Base-by-base conservation (phyloP, 768 basidiomycete species). In the Panus rudis region DNA sequence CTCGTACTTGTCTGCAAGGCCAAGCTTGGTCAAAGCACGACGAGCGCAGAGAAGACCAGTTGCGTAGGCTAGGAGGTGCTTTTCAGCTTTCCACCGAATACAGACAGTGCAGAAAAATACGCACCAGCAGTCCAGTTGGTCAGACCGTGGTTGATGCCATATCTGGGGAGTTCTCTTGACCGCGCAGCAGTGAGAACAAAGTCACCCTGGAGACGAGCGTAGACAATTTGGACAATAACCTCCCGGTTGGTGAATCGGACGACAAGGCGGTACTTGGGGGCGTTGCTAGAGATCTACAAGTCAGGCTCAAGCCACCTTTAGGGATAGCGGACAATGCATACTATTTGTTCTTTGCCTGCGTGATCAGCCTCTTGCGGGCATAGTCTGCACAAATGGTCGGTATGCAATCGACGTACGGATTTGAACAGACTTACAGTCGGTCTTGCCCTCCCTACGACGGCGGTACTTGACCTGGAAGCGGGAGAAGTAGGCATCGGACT, bases 331-430 rank as follows among this genome's bases (percentile, higher is more conserved):
- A n/a, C 22, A 27, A 42, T 8, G 67, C 80, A 25, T 62, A 86
- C 84, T 96, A 98, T 76, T 98, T 98, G 82, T 97, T 98, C 79
- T 99, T 99, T 47, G 96, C 92, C 77, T 99, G 96, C 47, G 89
- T 81, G 52, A 98, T 81, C 43, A 99, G 79, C 54, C 93, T 84
- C 73, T 97, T 96, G 55, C 96, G 89, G 52, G 96, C 96, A 58
- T 98, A 97, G 78, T 98, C 89, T 92, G 45, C 8, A 22, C 6
- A 41, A 6, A 34, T 13, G 11, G 31, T 34, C 32, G 43, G 35
- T 34, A 21, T n/a, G 39, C 11, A 33, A 12, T 31, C 19, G 11
- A 26, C 3, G 20, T n/a, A 4, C 4, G 20, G 37, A 6, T 26
- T 3, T 23, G 52, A 8, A 19, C 24, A 41, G 27, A 47, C 61